Conservation (phyloP, 1,139 yeast genomes). For the Saccharomyces hybrid region DNA sequence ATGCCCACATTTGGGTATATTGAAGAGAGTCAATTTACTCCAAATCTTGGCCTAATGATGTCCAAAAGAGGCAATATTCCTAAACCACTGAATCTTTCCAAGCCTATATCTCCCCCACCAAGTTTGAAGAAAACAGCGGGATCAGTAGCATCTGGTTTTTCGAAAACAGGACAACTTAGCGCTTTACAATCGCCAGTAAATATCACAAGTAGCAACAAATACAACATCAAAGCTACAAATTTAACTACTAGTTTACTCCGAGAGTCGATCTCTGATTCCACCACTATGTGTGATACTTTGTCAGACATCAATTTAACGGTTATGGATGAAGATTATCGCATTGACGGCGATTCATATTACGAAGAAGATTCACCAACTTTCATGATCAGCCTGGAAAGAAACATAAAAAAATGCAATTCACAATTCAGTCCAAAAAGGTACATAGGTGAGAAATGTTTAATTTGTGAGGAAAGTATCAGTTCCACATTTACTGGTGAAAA, state of each 20-base stretch:
- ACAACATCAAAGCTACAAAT: slow-evolving; percentile 2
- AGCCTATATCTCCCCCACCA: slow-evolving; percentile 19
- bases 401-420: slow-evolving; percentile 3
- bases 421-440: slow-evolving; percentile 19
- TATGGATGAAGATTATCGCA: slow-evolving; percentile 5
- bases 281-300: not conserved
- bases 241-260: slow-evolving; percentile 3
- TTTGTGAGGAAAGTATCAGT: slow-evolving; percentile 33
- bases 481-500: slow-evolving; percentile 31
- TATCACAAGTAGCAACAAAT: not conserved
- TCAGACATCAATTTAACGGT: not conserved
- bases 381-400: slow-evolving; percentile 4
- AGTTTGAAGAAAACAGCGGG: slow-evolving; percentile 8
- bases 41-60: slow-evolving; percentile 2
- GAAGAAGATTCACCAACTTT: slow-evolving; percentile 21
- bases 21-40: slow-evolving; percentile 1
- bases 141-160: not conserved
- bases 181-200: slow-evolving; percentile 8
- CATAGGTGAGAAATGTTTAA: slow-evolving; percentile 27
- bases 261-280: slow-evolving; percentile 1
- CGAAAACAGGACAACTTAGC: not conserved
- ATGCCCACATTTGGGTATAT: not conserved
- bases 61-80: slow-evolving; percentile 15
- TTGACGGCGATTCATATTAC: slow-evolving; percentile 10
- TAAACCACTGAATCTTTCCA: slow-evolving; percentile 16